phyloP scores from a whole-genome alignment of 768 basidiomycete genomes.

The Lentinula guzmanii region DNA sequence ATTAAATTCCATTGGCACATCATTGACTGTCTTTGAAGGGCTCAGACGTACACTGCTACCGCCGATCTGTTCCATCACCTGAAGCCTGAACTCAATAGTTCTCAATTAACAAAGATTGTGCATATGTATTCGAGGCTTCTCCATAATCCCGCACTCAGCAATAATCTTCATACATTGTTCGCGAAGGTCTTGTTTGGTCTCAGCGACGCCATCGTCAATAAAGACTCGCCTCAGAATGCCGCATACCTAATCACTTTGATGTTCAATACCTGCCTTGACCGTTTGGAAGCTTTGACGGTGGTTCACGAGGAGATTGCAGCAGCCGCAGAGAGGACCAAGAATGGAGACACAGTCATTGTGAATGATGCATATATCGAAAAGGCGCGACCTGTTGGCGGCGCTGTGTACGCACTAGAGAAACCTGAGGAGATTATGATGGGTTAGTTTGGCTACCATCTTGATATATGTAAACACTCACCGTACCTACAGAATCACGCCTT shows the following conservation, averaged over 20 bases:
- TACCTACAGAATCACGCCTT: constrained; percentile 68
- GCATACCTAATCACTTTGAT: constrained; percentile 66
- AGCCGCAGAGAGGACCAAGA: constrained; percentile 44
- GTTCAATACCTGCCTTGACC: constrained; percentile 79
- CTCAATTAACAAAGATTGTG: constrained; percentile 73
- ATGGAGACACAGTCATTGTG: constrained; percentile 28
- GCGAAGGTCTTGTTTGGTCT: constrained; percentile 91
- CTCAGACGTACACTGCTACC: constrained; percentile 79
- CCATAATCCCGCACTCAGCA: constrained; percentile 80
- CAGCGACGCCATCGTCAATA: constrained; percentile 73
- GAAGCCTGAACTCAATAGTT: constrained; percentile 69
- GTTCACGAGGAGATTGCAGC: constrained; percentile 51
- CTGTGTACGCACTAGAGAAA: constrained; percentile 74
- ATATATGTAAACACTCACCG: neutral
- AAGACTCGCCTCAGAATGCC: constrained; percentile 67
- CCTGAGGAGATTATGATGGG: constrained; percentile 80
- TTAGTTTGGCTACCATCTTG: constrained; percentile 24
- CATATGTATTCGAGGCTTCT: constrained; percentile 83
- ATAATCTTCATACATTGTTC: constrained; percentile 81
- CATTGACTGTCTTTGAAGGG: constrained; percentile 31
- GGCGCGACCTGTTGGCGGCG: constrained; percentile 73
- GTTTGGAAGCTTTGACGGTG: constrained; percentile 73
- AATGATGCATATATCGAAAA: constrained; percentile 76
- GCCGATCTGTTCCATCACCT: constrained; percentile 94
- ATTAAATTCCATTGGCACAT: neutral